Evolutionary conservation across 371 early-diverging fungal genomes (phyloP).

Genomic region (Circinella minor): DNA sequence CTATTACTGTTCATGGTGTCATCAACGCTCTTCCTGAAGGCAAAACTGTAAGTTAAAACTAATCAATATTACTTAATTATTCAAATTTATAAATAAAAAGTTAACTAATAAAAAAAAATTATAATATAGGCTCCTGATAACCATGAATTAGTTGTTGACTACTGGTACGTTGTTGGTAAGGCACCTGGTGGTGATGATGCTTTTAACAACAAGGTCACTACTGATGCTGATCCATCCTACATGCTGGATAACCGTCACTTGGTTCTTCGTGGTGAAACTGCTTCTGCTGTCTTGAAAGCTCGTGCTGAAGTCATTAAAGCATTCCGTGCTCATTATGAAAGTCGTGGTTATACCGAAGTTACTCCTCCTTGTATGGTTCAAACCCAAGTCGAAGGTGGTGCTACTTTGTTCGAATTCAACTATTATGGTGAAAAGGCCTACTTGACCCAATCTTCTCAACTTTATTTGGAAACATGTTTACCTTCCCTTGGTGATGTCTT

Average conservation of each 20-base stretch:
- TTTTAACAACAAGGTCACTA: conserved; percentile 86
- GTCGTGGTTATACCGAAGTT: conserved; percentile 88
- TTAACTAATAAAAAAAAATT: not conserved
- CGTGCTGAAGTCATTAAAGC: conserved; percentile 88
- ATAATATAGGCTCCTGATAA: conserved; percentile 85
- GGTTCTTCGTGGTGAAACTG: conserved; percentile 94
- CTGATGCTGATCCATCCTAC: conserved; percentile 90
- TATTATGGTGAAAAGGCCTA: conserved; percentile 99
- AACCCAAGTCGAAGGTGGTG: conserved; percentile 99
- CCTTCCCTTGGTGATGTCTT: conserved; percentile 97
- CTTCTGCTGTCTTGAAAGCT: conserved; percentile 90
- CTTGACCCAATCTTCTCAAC: conserved; percentile 99
- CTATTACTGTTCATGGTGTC: conserved; percentile 87
- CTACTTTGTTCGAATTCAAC: conserved; percentile 96
- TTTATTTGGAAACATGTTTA: conserved; percentile 98
- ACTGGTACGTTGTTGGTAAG: conserved; percentile 93
- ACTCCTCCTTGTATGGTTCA: conserved; percentile 99
- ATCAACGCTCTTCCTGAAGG: conserved; percentile 92
- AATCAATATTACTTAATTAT: too few species aligned
- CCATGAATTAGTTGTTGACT: conserved; percentile 95
- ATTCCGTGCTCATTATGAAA: conserved; percentile 95
- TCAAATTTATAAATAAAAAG: not conserved
- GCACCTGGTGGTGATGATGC: conserved; percentile 97
- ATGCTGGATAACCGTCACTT: conserved; percentile 96
- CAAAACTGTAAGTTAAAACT: conserved; percentile 71